Evolutionary conservation across 2,329 filamentous ascomycete species (phyloP).

Genomic region (Ascochyta fabae): DNA sequence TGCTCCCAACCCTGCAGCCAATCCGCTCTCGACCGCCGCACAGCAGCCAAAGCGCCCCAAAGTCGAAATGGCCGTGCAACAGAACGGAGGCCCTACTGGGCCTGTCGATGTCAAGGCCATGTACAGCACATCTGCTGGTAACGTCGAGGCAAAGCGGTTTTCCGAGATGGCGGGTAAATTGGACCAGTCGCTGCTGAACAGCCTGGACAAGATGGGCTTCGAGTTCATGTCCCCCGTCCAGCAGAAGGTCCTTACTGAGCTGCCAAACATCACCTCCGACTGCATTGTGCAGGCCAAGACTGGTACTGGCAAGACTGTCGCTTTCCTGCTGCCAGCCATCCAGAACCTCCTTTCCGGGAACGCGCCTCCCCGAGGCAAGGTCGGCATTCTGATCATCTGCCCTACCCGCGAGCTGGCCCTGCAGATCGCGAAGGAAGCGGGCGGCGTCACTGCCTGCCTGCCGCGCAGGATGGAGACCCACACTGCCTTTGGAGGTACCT

Average conservation of each 20-base stretch:
- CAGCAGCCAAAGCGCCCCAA: slow-evolving; percentile 35
- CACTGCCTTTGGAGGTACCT: slow-evolving; percentile 53
- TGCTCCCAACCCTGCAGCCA: slow-evolving; percentile 14
- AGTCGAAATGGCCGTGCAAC: slow-evolving; percentile 15
- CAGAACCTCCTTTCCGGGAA: slow-evolving; percentile 52
- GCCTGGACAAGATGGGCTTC: slow-evolving; percentile 47
- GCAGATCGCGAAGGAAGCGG: slow-evolving; percentile 57
- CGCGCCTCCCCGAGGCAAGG: slow-evolving; percentile 45
- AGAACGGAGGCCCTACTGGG: slow-evolving; percentile 11
- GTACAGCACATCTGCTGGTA: slow-evolving; percentile 32
- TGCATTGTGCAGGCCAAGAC: slow-evolving; percentile 62
- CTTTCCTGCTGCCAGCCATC: slow-evolving; percentile 56
- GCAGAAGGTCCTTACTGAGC: slow-evolving; percentile 59
- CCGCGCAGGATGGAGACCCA: slow-evolving; percentile 51
- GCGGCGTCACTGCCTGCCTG: slow-evolving; percentile 52
- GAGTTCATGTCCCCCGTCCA: slow-evolving; percentile 62
- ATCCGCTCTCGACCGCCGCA: slow-evolving; percentile 23
- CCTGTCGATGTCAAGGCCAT: slow-evolving; percentile 33
- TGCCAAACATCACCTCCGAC: slow-evolving; percentile 58
- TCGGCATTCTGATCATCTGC: slow-evolving; percentile 56
- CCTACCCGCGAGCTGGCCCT: slow-evolving; percentile 58
- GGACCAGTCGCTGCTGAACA: slow-evolving; percentile 37
- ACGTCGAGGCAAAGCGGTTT: slow-evolving; percentile 33
- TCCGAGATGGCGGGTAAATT: slow-evolving; percentile 36
- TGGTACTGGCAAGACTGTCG: slow-evolving; percentile 59